Conservation (phyloP, 192 early-diverging fungal genomes). For the Helicostylum pulchrum region DNA sequence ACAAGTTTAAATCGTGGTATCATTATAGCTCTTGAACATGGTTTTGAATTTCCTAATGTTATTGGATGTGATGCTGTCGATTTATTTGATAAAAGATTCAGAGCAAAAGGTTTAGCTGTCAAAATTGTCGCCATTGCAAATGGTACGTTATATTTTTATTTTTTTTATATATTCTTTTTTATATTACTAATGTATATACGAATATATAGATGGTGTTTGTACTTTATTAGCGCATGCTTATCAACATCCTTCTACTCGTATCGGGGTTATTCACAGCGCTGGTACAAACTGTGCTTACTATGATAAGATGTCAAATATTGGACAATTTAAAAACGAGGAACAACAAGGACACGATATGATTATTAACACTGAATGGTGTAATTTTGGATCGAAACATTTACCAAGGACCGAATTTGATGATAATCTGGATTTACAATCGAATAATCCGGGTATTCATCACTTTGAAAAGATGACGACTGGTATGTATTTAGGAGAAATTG, state of each 20-base stretch:
- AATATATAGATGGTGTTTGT: constrained; percentile 78
- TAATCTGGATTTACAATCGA: constrained; percentile 74
- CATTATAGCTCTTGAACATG: constrained; percentile 76
- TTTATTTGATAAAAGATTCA: constrained; percentile 71
- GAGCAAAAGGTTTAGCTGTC: constrained; percentile 67
- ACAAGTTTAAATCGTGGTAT: constrained; percentile 57
- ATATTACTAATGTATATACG: neutral
- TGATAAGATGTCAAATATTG: constrained; percentile 57
- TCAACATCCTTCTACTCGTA: constrained; percentile 66
- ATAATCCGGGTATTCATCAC: constrained; percentile 73
- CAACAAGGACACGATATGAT: constrained; percentile 62
- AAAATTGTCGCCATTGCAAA: constrained; percentile 79
- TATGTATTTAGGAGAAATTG: constrained; percentile 88
- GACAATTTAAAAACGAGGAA: constrained; percentile 23
- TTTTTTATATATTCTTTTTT: constrained; percentile 29
- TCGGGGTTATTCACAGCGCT: constrained; percentile 89
- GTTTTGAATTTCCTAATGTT: constrained; percentile 73
- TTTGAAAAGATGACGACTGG: constrained; percentile 95
- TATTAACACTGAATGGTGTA: constrained; percentile 95
- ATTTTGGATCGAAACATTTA: constrained; percentile 71
- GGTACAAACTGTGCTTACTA: constrained; percentile 88
- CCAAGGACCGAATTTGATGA: constrained; percentile 82
- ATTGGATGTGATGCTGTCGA: constrained; percentile 79
- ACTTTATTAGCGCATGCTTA: constrained; percentile 83
- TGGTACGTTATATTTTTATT: constrained; percentile 55